Evolutionary conservation across 257 asterid species (phyloP).

Genomic region (Datura wrightii): DNA sequence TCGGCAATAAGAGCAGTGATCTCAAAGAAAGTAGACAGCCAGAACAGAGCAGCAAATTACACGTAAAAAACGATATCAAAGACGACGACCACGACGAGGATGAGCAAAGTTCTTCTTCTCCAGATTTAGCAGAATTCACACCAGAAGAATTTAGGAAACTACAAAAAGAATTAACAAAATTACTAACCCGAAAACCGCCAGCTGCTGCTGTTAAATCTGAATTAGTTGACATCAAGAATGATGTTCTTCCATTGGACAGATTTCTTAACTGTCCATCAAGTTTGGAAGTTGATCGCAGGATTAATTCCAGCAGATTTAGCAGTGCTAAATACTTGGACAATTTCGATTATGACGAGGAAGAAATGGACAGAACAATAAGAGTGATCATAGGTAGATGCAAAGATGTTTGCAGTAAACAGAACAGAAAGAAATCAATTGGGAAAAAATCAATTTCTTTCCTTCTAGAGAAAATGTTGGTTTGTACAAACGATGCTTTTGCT

Average conservation of each 20-base stretch:
- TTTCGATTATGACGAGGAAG: conserved; percentile 70
- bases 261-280: conserved; percentile 96
- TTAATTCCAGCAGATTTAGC: conserved; percentile 57
- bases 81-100: conserved; percentile 34
- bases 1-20: conserved; percentile 58
- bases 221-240: conserved; percentile 50
- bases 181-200: conserved; percentile 61
- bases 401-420: conserved; percentile 61
- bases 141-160: conserved; percentile 74
- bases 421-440: conserved; percentile 60
- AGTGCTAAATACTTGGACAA: conserved; percentile 41
- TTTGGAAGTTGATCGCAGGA: conserved; percentile 72
- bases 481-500: conserved; percentile 67
- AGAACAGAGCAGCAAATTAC: conserved; percentile 33
- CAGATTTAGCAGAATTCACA: conserved; percentile 79
- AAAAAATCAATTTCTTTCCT: conserved; percentile 77
- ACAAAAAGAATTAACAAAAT: conserved; percentile 66
- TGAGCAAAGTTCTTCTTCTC: conserved; percentile 50
- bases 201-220: conserved; percentile 37
- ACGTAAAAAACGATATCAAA: conserved; percentile 33
- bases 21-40: conserved; percentile 20
- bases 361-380: conserved; percentile 86
- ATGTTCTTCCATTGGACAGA: conserved; percentile 74
- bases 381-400: conserved; percentile 85
- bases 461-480: conserved; percentile 72